Evolutionary conservation across 2,329 filamentous ascomycete species (phyloP).

Genomic region (Exophiala bonariae): DNA sequence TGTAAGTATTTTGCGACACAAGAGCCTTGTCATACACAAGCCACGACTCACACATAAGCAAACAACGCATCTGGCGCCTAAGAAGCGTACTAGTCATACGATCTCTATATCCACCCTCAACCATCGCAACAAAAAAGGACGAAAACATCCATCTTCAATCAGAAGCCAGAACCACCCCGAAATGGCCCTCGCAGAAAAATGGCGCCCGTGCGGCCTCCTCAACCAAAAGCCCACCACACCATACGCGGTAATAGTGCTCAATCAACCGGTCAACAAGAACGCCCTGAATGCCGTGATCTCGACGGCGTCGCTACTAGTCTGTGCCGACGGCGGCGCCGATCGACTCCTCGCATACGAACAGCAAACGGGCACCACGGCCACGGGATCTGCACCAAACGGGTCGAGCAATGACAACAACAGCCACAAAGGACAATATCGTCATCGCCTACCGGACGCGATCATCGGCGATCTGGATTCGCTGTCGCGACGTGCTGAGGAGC

Average conservation of each 20-base stretch:
- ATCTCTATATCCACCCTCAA: too few species aligned
- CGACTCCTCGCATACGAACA: conserved; percentile 51
- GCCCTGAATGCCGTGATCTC: conserved; percentile 39
- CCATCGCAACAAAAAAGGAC: too few species aligned
- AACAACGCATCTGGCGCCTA: too few species aligned
- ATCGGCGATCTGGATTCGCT: conserved; percentile 93
- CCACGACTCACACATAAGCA: too few species aligned
- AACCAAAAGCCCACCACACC: conserved; percentile 12
- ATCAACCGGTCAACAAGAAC: conserved; percentile 57
- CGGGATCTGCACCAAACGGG: too few species aligned
- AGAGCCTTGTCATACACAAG: too few species aligned
- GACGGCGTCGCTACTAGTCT: conserved; percentile 65
- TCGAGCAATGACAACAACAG: neutral
- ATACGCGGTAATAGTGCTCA: conserved; percentile 57
- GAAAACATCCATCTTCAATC: too few species aligned
- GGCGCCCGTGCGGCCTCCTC: conserved; percentile 23
- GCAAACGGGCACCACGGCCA: too few species aligned
- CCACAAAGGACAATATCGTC: neutral
- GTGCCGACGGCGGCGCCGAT: conserved; percentile 91
- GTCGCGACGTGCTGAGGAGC: conserved; percentile 58
- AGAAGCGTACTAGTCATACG: too few species aligned
- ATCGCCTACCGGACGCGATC: conserved; percentile 65
- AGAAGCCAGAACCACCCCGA: conserved; percentile 6
- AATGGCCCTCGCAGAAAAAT: too few species aligned
- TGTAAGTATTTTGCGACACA: too few species aligned